Base-by-base conservation (phyloP, 225 moss, liverwort and hornwort species). In the Antitrichia curtipendula region DNA sequence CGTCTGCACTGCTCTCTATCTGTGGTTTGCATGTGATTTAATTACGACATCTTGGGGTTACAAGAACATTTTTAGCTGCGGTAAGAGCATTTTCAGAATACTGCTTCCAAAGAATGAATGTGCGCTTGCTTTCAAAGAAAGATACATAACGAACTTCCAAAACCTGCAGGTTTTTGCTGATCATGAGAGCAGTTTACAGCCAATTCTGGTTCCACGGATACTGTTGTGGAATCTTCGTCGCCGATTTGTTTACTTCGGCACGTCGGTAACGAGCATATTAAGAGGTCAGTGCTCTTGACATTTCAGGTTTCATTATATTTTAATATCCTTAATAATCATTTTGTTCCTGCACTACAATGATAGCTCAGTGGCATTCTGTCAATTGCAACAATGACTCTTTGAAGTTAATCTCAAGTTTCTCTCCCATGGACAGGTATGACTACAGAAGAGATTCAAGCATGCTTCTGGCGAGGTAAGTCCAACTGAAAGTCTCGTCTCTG, bases 401-500 rank as follows among this genome's bases (percentile, higher is more conserved):
- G 10, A 60, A 65, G 49, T 72, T 78, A 40, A 32, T 82, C 82
- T 82, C 15, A 54, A 25, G n/a, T 83, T 75, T 75, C 24, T 78
- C 10, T 82, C 61, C 59, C 38, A 72, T 89, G 88, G 41, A 80
- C 81, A 92, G 92, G 94, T 84, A 88, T 96, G 82, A 93, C 93
- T 28, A 90, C 86, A 40, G 91, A 91, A 86, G 96, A 95, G 68
- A 94, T 95, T 73, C 93, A 95, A 90, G 95, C 94, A 62, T 96
- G 96, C 87, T 96, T 96, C 59, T 93, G 94, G 92, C 89, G 91
- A 93, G 96, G 96, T 96, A 58, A 31, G n/a, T 73, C 74, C 2
- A 65, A 24, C 28, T 45, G 18, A 79, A 62, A 32, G 14, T 20
- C 38, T 10, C 38, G 7, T n/a, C 47, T 75, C 23, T 71, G 28